These are phyloP conservation scores for Ascochyta viciae-villosae DNA, from an alignment of 2,329 filamentous ascomycete genomes.

Conservation along the genomic window DNA sequence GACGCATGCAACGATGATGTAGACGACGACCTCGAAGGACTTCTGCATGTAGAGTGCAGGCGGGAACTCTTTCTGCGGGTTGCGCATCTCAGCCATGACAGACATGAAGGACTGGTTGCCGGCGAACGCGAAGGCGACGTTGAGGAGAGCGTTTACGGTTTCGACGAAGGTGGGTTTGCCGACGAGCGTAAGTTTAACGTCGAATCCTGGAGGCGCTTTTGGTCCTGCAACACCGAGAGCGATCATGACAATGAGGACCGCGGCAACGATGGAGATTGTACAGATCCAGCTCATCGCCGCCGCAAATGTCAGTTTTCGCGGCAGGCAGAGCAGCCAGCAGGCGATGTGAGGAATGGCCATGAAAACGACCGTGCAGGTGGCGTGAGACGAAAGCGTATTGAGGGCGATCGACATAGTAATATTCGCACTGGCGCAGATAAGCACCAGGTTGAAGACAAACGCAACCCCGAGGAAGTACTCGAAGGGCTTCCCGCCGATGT, in stretches of 20 bases:
- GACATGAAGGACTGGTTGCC: slow-evolving; percentile 72
- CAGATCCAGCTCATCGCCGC: slow-evolving; percentile 65
- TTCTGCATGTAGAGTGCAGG: slow-evolving; percentile 65
- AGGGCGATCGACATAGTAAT: slow-evolving; percentile 63
- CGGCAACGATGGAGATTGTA: slow-evolving; percentile 64
- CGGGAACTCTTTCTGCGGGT: slow-evolving; percentile 63
- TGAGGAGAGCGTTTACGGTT: slow-evolving; percentile 48
- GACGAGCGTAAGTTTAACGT: slow-evolving; percentile 31
- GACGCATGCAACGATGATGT: slow-evolving; percentile 68
- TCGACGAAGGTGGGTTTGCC: slow-evolving; percentile 39
- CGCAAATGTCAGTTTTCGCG: slow-evolving; percentile 68
- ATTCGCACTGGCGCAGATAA: slow-evolving; percentile 40
- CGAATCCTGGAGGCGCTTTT: slow-evolving; percentile 40
- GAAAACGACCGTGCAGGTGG: slow-evolving; percentile 70
- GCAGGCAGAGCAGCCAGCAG: slow-evolving; percentile 66
- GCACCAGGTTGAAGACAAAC: slow-evolving; percentile 36
- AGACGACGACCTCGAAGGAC: slow-evolving; percentile 67
- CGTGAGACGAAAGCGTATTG: slow-evolving; percentile 67
- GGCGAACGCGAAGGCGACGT: slow-evolving; percentile 74
- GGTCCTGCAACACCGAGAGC: slow-evolving; percentile 63
- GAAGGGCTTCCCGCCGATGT: slow-evolving; percentile 37
- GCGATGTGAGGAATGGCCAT: slow-evolving; percentile 66
- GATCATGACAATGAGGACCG: slow-evolving; percentile 73
- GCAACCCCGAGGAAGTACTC: slow-evolving; percentile 34
- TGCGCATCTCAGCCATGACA: slow-evolving; percentile 69